These are phyloP conservation scores for Prinsepia uniflora DNA, from an alignment of 306 rosid species.

Conservation along the genomic window DNA sequence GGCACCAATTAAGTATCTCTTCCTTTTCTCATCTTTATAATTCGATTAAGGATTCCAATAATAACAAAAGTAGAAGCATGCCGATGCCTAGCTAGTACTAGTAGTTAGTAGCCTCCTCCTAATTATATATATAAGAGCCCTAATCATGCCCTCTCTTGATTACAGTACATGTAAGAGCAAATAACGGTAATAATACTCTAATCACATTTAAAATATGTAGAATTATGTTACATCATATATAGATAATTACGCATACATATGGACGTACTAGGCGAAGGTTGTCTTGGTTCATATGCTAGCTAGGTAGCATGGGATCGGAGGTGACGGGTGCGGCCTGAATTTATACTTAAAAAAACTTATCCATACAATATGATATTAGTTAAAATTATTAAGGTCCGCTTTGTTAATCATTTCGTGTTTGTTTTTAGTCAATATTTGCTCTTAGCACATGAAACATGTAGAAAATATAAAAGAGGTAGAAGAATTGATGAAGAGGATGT, in stretches of 20 bases:
- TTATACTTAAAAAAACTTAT: too few species aligned
- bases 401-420: too few species aligned
- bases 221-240: not conserved
- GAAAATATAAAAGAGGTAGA: too few species aligned
- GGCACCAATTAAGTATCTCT: not conserved
- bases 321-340: too few species aligned
- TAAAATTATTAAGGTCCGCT: too few species aligned
- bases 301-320: not conserved
- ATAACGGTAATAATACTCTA: not conserved
- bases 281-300: not conserved
- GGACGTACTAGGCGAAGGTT: not conserved
- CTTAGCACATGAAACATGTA: too few species aligned
- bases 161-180: not conserved
- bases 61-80: not conserved
- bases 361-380: too few species aligned
- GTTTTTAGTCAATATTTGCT: too few species aligned
- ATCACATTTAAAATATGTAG: not conserved
- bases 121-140: not conserved
- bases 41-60: not conserved
- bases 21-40: not conserved
- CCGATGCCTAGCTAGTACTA: not conserved
- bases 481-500: too few species aligned
- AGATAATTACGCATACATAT: not conserved
- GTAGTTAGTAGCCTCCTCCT: not conserved
- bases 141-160: not conserved